Conservation (phyloP, 1,284 basidiomycete species). For the Moesziomyces parantarcticus region DNA sequence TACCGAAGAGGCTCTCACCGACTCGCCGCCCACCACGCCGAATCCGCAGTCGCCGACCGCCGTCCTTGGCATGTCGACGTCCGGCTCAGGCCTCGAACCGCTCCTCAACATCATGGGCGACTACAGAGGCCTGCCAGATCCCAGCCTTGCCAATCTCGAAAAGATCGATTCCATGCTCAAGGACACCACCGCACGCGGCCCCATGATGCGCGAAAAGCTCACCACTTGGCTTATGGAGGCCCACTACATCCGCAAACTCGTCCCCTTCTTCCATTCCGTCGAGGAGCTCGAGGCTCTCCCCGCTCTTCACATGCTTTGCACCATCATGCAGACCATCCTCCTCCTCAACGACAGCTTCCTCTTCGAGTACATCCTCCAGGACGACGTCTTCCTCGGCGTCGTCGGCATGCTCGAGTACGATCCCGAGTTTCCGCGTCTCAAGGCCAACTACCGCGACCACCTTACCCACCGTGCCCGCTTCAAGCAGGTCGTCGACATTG, state of each 20-base stretch:
- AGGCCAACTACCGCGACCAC: slow-evolving; percentile 95
- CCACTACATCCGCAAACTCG: slow-evolving; percentile 88
- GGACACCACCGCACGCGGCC: slow-evolving; percentile 66
- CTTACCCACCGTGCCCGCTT: slow-evolving; percentile 83
- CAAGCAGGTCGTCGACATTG: slow-evolving; percentile 66
- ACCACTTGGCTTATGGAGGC: slow-evolving; percentile 73
- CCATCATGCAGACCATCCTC: slow-evolving; percentile 92
- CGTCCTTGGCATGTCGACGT: slow-evolving; percentile 47
- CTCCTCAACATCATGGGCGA: slow-evolving; percentile 42
- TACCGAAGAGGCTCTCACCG: slow-evolving; percentile 47
- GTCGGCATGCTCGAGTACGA: slow-evolving; percentile 98
- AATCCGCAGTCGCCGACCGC: slow-evolving; percentile 43
- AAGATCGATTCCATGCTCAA: slow-evolving; percentile 65
- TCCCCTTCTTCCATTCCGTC: slow-evolving; percentile 84
- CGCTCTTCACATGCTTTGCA: slow-evolving; percentile 88
- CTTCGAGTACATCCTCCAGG: slow-evolving; percentile 93
- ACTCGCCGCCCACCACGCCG: slow-evolving; percentile 49
- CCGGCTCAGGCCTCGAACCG: slow-evolving; percentile 38
- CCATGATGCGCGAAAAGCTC: slow-evolving; percentile 78
- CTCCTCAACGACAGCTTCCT: slow-evolving; percentile 93
- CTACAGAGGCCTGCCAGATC: slow-evolving; percentile 65
- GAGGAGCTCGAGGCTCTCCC: slow-evolving; percentile 91
- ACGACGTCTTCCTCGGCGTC: slow-evolving; percentile 90
- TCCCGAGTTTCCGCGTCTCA: slow-evolving; percentile 92
- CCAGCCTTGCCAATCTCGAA: slow-evolving; percentile 65